Conservation (phyloP, 768 basidiomycete genomes). For the Podaxis rugospora region DNA sequence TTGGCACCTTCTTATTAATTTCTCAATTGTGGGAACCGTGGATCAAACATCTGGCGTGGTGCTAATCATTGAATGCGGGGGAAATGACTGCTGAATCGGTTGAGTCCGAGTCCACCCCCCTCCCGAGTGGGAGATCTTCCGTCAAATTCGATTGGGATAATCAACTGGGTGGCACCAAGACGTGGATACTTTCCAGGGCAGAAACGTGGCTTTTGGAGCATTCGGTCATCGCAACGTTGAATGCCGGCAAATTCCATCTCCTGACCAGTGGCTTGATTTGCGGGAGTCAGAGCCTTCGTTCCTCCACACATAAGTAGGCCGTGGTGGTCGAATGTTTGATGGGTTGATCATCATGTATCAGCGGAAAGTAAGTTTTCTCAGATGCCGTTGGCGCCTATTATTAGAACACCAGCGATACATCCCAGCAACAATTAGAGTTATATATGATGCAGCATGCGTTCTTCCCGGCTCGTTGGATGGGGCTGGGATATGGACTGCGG, state of each 20-base stretch:
- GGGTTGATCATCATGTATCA: neutral
- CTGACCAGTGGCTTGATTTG: neutral
- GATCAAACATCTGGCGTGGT: neutral
- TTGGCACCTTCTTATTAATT: neutral
- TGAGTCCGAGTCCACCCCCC: neutral
- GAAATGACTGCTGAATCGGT: neutral
- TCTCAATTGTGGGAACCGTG: neutral
- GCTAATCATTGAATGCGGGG: neutral
- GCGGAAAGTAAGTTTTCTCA: neutral
- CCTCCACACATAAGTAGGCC: neutral
- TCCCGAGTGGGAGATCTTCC: neutral
- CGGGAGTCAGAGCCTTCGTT: neutral
- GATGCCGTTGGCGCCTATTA: neutral
- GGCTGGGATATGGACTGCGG: too few relatives aligned
- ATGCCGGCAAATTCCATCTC: neutral
- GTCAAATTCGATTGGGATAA: too few relatives aligned
- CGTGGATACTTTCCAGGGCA: too few relatives aligned
- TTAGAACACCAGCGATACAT: neutral
- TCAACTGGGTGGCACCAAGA: too few relatives aligned
- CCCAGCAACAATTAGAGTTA: neutral
- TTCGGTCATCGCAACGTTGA: neutral
- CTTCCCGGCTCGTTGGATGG: neutral
- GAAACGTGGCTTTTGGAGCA: too few relatives aligned
- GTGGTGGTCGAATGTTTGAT: constrained; percentile 1
- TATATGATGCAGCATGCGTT: neutral